phyloP scores from a whole-genome alignment of 352 stramenopile species.

The Globisporangium emineosum region DNA sequence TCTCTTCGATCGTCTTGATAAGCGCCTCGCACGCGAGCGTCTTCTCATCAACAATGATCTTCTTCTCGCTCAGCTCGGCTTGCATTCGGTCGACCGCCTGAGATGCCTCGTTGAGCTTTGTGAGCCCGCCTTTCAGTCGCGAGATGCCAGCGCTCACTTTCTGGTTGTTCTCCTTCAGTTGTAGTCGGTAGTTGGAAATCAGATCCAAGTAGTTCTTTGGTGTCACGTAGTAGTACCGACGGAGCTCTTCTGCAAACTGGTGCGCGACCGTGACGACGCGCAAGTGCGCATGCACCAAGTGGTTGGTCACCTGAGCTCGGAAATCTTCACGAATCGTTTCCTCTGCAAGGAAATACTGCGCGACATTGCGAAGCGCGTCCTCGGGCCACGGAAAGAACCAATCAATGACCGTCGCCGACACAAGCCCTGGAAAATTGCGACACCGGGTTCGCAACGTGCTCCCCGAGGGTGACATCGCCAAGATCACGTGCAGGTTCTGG shows the following conservation, averaged over 20 bases:
- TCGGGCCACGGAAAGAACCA: constrained; percentile 96
- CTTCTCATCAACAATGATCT: constrained; percentile 95
- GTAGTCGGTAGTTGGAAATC: constrained; percentile 90
- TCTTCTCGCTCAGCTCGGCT: constrained; percentile 92
- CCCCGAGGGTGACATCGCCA: constrained; percentile 94
- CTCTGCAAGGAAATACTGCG: constrained; percentile 91
- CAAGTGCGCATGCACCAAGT: constrained; percentile 91
- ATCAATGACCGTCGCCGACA: constrained; percentile 93
- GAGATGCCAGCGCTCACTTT: constrained; percentile 90
- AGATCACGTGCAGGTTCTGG: constrained; percentile 93
- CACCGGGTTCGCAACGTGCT: constrained; percentile 92
- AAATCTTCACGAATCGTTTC: constrained; percentile 89
- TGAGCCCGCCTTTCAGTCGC: constrained; percentile 89
- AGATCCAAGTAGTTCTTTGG: constrained; percentile 97
- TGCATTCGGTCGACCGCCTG: constrained; percentile 93
- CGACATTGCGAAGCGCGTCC: constrained; percentile 91
- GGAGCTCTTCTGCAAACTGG: constrained; percentile 89
- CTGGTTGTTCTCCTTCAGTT: constrained; percentile 89
- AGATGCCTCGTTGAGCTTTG: constrained; percentile 93
- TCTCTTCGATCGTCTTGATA: constrained; percentile 95
- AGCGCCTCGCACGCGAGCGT: constrained; percentile 89
- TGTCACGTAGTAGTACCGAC: constrained; percentile 96
- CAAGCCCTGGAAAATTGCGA: constrained; percentile 93
- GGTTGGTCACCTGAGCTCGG: constrained; percentile 75
- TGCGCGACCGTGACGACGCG: constrained; percentile 88